phyloP scores from a whole-genome alignment of 202 grass and related monocot genomes.

The Panicum hallii region DNA sequence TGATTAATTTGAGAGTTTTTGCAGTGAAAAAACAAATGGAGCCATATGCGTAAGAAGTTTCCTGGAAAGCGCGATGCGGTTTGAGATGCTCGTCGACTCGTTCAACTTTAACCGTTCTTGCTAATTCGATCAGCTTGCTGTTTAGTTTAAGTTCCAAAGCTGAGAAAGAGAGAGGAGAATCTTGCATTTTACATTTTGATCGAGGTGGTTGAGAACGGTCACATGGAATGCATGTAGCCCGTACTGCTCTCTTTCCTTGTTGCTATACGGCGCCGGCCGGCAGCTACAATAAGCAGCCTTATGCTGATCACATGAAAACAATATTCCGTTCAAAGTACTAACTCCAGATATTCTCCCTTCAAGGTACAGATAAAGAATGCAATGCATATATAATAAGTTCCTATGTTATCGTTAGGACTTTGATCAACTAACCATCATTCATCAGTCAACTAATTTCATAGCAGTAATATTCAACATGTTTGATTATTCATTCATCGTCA shows the following conservation, averaged over 20 bases:
- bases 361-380: slow-evolving; percentile 1
- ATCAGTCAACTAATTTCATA: neutral
- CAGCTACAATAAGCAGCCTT: slow-evolving; percentile 16
- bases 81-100: neutral
- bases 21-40: neutral
- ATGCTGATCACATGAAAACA: slow-evolving; percentile 10
- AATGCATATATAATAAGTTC: neutral
- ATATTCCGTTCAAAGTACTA: slow-evolving; percentile 29
- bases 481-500: slow-evolving; percentile 20
- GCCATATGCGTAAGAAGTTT: neutral
- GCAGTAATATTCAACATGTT: slow-evolving; percentile 30
- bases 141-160: slow-evolving; percentile 25
- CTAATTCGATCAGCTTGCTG: slow-evolving; percentile 7
- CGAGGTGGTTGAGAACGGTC: slow-evolving; percentile 47
- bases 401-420: neutral
- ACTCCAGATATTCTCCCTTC: neutral
- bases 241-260: slow-evolving; percentile 11
- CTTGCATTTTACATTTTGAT: slow-evolving; percentile 45
- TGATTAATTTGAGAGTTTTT: neutral
- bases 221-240: slow-evolving; percentile 43
- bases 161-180: slow-evolving; percentile 31
- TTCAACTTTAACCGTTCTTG: slow-evolving; percentile 34
- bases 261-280: slow-evolving; percentile 34
- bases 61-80: neutral
- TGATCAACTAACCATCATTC: neutral